Base-by-base conservation (phyloP, 2,329 filamentous ascomycete genomes). In the Acrocalymma vagum region DNA sequence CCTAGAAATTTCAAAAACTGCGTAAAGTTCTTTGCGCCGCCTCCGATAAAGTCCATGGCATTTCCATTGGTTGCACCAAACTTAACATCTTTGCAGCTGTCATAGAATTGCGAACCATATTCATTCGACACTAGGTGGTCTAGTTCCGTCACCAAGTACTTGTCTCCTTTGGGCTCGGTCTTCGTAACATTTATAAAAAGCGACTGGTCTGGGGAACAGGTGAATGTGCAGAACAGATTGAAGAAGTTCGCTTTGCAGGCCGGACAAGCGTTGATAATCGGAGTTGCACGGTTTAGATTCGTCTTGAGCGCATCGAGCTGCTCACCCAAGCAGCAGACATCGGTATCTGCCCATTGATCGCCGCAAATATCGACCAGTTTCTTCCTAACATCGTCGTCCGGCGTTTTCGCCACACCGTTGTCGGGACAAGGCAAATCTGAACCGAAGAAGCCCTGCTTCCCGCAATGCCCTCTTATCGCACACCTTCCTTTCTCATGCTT, bases 1-100 rank as follows among this genome's bases (percentile, higher is more conserved):
- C 94, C 94, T 22, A 99, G 73, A 59, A 97, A 99, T 62, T 92
- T 93, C 54, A 99, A 75, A 56, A 99, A 88, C 27, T 88, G 82
- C 0, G 84, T 83, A 68, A 93, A 95, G 66, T 96, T 89, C 70
- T 92, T 93, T 9, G 94, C 94, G 11, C 93, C 92, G 11, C 94
- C 94, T 21, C 94, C 95, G 47, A 99, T 97, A 58, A 99, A 85
- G 58, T 93, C 87, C 82, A 99, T 99, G 11, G 93, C 94, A 61
- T 87, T 91, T 46, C 89, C 87, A 64, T 96, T 96, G 27, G 93
- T 92, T 6, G 92, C 88, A 23, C 94, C 94, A 62, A 97, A 96
- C 67, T 99, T 99, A 72, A 99, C 93, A 69, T 99, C 91, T 72
- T 97, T 97, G 77, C 94, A 99, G 73, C 94, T 99, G 71, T 96